Evolutionary conservation across 495 filamentous ascomycete genomes (phyloP), one percentile per base, ranked within the genome.

Genomic region (Penicillium antarcticum): DNA sequence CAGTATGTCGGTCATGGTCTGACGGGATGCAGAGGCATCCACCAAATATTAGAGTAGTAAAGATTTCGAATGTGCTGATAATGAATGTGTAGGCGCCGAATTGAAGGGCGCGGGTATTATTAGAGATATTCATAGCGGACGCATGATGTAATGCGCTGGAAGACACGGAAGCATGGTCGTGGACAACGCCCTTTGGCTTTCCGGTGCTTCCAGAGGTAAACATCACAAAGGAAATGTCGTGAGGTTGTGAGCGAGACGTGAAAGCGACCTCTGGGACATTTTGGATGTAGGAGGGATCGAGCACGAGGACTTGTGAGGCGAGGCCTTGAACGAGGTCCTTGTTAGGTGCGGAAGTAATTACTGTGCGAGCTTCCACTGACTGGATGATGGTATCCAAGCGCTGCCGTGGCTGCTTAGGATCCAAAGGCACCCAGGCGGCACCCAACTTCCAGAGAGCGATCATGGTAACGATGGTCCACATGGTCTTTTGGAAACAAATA

Each of bases 21-120:
- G 78, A 79, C 2, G 81, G 81, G 9, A 83, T 70, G 58, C 80
- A 84, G 10, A 85, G 65, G 32, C 76, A 81, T 9, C 75, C 82
- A 3, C 81, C 80, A 6, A 66, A 56, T 0, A 75, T 75, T 1
- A 88, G 63, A 0, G 83, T 82, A 1, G 78, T 79, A 43, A 85
- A 80, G 9, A 84, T 77, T 51, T 87, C 83, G 1, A 29, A 29
- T 29, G 26, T 29, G 5, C 26, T 29, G 26, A 29, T 29, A 29
- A 29, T 29, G 26, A 29, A 29, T 29, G 26, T 29, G 26, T 29
- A 29, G 26, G 26, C 26, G 26, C 26, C 26, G 26, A 29, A 29
- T 29, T 29, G 26, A 7, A 29, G 26, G 26, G 26, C 26, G 8
- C 26, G 26, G 1, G 26, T 29, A 29, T 29, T 29, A 29, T 29